A percentile compares a stretch with the other conserved stretches of the same genome.
Evolutionary conservation across 1,284 basidiomycete genomes (phyloP).

Genomic region (Leccinum colubrinum): DNA sequence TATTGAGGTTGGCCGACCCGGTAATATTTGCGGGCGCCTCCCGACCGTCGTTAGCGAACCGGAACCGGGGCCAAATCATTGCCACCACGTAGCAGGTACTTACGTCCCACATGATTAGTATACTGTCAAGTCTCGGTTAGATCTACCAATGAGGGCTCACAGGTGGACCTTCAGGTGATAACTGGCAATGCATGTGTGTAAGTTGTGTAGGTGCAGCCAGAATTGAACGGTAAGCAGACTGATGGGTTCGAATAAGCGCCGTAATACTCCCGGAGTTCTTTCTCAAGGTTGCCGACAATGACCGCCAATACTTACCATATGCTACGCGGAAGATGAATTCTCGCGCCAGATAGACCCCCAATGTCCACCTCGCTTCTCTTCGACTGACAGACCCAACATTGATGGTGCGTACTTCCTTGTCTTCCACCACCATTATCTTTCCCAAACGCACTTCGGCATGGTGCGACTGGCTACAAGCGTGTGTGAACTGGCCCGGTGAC

Average conservation of each 20-base stretch:
- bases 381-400: neutral
- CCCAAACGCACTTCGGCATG: neutral
- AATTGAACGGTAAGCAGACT: neutral
- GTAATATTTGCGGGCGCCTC: neutral
- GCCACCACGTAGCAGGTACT: neutral
- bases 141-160: neutral
- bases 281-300: neutral
- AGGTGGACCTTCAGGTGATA: neutral
- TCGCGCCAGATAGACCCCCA: neutral
- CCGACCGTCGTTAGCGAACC: neutral
- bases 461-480: neutral
- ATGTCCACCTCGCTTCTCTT: neutral
- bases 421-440: neutral
- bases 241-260: neutral
- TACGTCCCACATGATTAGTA: neutral
- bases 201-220: neutral
- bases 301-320: neutral
- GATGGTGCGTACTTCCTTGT: neutral
- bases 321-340: neutral
- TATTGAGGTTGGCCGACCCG: neutral
- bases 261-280: neutral
- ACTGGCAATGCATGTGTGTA: neutral
- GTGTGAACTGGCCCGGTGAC: neutral
- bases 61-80: neutral
- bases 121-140: neutral